A percentile compares a stretch with the other conserved stretches of the same genome.
These are phyloP conservation scores for Cylindrodendrum hubeiense DNA, from an alignment of 2,329 filamentous ascomycete species.

Conservation along the genomic window DNA sequence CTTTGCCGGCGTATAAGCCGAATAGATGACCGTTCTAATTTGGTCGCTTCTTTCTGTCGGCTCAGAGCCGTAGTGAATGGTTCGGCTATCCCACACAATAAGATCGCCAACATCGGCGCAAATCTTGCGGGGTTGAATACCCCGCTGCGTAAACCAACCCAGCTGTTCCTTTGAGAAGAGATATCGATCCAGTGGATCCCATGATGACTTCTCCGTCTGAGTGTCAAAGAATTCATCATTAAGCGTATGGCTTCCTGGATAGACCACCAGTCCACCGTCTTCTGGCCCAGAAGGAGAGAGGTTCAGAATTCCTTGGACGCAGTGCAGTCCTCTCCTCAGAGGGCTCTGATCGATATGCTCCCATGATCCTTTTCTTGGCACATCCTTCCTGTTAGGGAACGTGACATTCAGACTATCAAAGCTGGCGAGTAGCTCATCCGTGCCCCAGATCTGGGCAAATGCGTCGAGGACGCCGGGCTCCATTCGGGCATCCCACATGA, in stretches of 20 bases:
- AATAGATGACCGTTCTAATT: conserved; percentile 6
- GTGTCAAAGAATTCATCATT: conserved; percentile 28
- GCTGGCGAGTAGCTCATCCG: neutral
- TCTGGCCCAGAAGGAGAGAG: conserved; percentile 18
- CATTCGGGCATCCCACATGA: conserved; percentile 15
- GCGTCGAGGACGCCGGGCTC: conserved; percentile 3
- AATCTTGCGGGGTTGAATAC: neutral
- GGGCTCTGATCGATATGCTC: conserved; percentile 47
- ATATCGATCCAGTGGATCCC: neutral
- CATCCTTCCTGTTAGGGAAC: conserved; percentile 10
- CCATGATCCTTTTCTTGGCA: neutral
- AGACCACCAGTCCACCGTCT: conserved; percentile 26
- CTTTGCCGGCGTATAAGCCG: neutral
- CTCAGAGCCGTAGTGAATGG: conserved; percentile 4
- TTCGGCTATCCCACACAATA: conserved; percentile 3
- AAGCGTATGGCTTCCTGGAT: conserved; percentile 36
- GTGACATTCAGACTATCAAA: conserved; percentile 13
- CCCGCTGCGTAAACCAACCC: neutral
- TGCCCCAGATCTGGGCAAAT: conserved; percentile 9
- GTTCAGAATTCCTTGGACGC: conserved; percentile 44
- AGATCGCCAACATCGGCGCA: neutral
- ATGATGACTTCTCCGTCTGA: neutral
- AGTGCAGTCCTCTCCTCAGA: conserved; percentile 40
- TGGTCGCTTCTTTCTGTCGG: neutral
- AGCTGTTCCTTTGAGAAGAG: neutral